A percentile compares a stretch with the other conserved stretches of the same genome.
Conservation (phyloP, 768 basidiomycete genomes). For the Tricholoma bakamatsutake region DNA sequence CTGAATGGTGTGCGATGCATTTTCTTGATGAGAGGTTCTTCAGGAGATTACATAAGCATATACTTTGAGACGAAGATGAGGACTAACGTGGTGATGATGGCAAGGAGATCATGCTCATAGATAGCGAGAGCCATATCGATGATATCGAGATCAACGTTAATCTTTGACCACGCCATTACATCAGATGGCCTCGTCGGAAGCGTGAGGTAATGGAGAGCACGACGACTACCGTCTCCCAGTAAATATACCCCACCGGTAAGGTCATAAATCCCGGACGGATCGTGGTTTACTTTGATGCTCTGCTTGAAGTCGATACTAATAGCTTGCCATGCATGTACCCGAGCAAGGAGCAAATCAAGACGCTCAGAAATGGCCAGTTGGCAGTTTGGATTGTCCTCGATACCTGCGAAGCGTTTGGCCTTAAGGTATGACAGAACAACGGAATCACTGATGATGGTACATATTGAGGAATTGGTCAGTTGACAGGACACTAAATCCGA, state of each 20-base stretch:
- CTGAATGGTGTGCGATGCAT: slow-evolving; percentile 3
- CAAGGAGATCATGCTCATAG: slow-evolving; percentile 40
- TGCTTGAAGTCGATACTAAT: slow-evolving; percentile 5
- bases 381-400: slow-evolving; percentile 6
- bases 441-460: background rate
- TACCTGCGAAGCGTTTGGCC: slow-evolving; percentile 1
- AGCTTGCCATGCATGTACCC: slow-evolving; percentile 8
- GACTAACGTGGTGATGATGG: slow-evolving; percentile 34
- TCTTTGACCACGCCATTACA: slow-evolving; percentile 21
- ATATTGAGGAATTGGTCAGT: slow-evolving; percentile 5
- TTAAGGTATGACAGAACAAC: slow-evolving; percentile 7
- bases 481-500: slow-evolving; percentile 3
- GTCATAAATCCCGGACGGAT: slow-evolving; percentile 33
- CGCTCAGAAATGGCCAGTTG: background rate
- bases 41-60: background rate
- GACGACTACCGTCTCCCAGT: slow-evolving; percentile 25
- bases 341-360: slow-evolving; percentile 3
- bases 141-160: slow-evolving; percentile 24
- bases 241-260: slow-evolving; percentile 36
- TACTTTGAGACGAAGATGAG: background rate
- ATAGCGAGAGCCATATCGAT: slow-evolving; percentile 39
- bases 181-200: slow-evolving; percentile 26
- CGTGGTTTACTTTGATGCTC: slow-evolving; percentile 5
- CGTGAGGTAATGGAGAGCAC: slow-evolving; percentile 24
- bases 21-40: background rate